These are phyloP conservation scores for Aotearoamyces nothofagi DNA, from an alignment of 2,329 filamentous ascomycete species.

Conservation along the genomic window DNA sequence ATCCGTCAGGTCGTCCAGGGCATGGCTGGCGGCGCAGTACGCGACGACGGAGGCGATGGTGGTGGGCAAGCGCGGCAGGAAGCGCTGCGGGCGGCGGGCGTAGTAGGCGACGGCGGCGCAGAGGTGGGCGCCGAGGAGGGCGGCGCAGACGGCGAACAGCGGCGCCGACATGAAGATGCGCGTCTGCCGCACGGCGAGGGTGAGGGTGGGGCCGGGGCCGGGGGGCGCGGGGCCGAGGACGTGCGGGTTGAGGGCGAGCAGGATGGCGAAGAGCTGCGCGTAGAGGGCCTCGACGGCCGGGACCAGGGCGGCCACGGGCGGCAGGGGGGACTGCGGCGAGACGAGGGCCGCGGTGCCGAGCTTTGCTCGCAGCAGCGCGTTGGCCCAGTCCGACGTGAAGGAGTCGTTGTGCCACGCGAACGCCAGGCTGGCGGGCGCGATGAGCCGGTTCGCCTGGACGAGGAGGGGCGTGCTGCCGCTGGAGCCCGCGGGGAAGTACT, in stretches of 20 bases:
- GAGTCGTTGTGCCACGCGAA: conserved; percentile 32
- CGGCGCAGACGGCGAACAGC: conserved; percentile 29
- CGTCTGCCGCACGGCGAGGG: conserved; percentile 14
- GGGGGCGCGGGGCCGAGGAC: conserved; percentile 19
- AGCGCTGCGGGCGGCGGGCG: conserved; percentile 21
- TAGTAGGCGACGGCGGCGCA: conserved; percentile 29
- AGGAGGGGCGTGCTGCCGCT: conserved; percentile 1
- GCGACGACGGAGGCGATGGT: conserved; percentile 31
- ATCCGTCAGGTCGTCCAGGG: conserved; percentile 21
- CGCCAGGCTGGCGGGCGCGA: neutral
- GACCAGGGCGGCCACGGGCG: conserved; percentile 16
- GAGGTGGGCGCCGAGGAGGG: conserved; percentile 27
- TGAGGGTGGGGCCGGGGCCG: neutral
- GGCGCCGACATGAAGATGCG: conserved; percentile 32
- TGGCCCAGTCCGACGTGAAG: conserved; percentile 27
- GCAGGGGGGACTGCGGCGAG: conserved; percentile 19
- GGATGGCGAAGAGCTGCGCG: conserved; percentile 24
- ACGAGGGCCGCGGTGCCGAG: conserved; percentile 19
- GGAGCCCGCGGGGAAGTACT: conserved; percentile 4
- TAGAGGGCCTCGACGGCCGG: conserved; percentile 18
- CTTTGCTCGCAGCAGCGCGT: conserved; percentile 33
- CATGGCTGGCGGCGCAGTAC: conserved; percentile 30
- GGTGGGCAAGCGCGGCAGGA: conserved; percentile 35
- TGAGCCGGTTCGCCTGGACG: conserved; percentile 1
- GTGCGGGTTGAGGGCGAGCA: conserved; percentile 25